Conservation (phyloP, 805 yeast species). For the Saccharomycopsis selenospora region DNA sequence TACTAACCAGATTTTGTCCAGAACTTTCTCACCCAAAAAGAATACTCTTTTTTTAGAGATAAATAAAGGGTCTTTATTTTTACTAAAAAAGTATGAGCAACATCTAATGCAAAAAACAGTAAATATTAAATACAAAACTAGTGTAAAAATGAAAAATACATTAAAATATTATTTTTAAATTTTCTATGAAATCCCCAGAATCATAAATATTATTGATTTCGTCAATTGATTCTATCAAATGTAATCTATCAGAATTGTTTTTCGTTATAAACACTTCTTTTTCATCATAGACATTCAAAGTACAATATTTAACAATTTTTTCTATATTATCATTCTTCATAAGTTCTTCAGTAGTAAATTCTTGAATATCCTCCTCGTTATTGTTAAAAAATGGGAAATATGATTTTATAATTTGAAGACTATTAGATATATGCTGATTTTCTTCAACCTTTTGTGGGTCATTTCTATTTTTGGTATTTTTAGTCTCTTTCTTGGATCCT, state of each 20-base stretch:
- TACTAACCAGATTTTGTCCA: too few species aligned
- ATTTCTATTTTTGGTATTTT: background rate
- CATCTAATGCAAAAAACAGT: too few species aligned
- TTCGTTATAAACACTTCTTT: conserved; percentile 10
- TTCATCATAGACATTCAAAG: conserved; percentile 16
- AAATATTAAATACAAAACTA: too few species aligned
- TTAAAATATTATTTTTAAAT: background rate
- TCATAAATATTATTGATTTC: conserved; percentile 19
- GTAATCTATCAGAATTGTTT: conserved; percentile 6
- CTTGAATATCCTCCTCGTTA: background rate
- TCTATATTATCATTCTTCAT: conserved; percentile 1
- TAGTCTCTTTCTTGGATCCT: background rate
- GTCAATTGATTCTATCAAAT: conserved; percentile 9
- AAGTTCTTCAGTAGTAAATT: background rate
- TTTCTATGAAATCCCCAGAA: background rate
- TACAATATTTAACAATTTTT: conserved; percentile 10
- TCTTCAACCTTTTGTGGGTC: too few species aligned
- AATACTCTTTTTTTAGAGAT: too few species aligned
- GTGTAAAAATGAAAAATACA: too few species aligned
- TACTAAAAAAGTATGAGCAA: too few species aligned
- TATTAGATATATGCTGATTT: background rate
- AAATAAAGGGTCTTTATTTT: too few species aligned
- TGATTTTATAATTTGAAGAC: background rate
- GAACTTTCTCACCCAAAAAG: too few species aligned
- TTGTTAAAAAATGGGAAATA: background rate